Conservation (phyloP, 768 basidiomycete genomes). For the Dictyophora rubrovolvata region DNA sequence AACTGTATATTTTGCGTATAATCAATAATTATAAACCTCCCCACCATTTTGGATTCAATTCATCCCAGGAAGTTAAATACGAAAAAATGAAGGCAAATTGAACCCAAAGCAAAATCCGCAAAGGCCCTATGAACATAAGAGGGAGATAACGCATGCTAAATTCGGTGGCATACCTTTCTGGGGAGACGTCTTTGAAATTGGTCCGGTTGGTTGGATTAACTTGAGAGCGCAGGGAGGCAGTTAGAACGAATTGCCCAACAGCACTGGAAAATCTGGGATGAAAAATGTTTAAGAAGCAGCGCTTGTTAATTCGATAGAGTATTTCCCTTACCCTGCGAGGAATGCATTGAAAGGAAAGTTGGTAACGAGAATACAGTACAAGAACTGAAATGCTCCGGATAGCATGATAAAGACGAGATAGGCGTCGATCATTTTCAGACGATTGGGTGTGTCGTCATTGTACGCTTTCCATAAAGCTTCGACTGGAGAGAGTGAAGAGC, state of each 20-base stretch:
- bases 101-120: constrained; percentile 92
- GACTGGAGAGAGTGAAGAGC: constrained; percentile 24
- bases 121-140: constrained; percentile 60
- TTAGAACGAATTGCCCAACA: constrained; percentile 94
- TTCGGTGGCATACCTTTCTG: constrained; percentile 62
- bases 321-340: constrained; percentile 69
- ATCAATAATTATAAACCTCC: not conserved
- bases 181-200: constrained; percentile 85
- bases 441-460: constrained; percentile 60
- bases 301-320: not conserved
- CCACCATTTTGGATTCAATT: constrained; percentile 10
- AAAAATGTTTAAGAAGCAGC: not conserved
- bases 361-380: constrained; percentile 84
- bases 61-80: constrained; percentile 97
- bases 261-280: constrained; percentile 77
- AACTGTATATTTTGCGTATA: not conserved
- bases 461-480: constrained; percentile 69
- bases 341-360: constrained; percentile 98
- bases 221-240: constrained; percentile 86
- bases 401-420: constrained; percentile 90
- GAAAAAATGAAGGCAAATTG: constrained; percentile 94
- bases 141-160: not conserved
- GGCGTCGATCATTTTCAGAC: constrained; percentile 88
- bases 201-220: constrained; percentile 76
- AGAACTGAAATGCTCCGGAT: constrained; percentile 82